Evolutionary conservation across 495 filamentous ascomycete genomes (phyloP).

Genomic region (Delitschia confertaspora): DNA sequence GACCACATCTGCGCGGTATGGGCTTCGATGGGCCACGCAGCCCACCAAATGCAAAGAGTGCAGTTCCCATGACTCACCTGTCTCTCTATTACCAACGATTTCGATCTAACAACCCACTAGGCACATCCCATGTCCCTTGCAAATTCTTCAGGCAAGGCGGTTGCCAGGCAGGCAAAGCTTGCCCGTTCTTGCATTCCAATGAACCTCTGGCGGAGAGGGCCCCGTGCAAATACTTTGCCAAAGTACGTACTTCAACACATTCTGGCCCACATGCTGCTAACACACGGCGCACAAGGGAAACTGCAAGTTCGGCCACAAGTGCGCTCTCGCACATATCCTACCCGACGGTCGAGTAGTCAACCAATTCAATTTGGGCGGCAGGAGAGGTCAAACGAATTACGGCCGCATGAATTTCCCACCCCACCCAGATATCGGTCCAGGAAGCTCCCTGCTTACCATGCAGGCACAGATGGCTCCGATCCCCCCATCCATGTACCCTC

Average conservation of each 20-base stretch:
- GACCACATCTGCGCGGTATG: slow-evolving; percentile 17
- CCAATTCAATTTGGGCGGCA: slow-evolving; percentile 40
- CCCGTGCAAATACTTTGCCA: slow-evolving; percentile 95
- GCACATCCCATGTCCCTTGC: slow-evolving; percentile 96
- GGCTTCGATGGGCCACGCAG: slow-evolving; percentile 63
- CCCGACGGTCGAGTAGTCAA: slow-evolving; percentile 90
- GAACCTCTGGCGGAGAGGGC: slow-evolving; percentile 70
- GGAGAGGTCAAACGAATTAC: slow-evolving; percentile 47
- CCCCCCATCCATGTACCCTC: slow-evolving; percentile 6
- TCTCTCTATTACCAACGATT: slow-evolving; percentile 2
- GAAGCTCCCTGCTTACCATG: slow-evolving; percentile 63
- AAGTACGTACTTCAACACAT: slow-evolving; percentile 51
- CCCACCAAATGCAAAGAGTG: slow-evolving; percentile 75
- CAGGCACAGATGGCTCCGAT: slow-evolving; percentile 32
- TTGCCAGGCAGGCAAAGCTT: slow-evolving; percentile 91
- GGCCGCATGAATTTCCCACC: slow-evolving; percentile 64
- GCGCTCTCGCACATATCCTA: slow-evolving; percentile 89
- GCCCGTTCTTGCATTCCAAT: slow-evolving; percentile 89
- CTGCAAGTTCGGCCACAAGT: slow-evolving; percentile 98
- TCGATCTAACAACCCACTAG: slow-evolving; percentile 40
- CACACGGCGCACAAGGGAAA: slow-evolving; percentile 57
- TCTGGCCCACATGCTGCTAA: slow-evolving; percentile 6
- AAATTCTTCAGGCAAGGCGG: slow-evolving; percentile 96
- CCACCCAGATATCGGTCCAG: slow-evolving; percentile 64
- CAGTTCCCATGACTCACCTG: slow-evolving; percentile 26